Evolutionary conservation across 805 yeast genomes (phyloP).

Genomic region (Kluyveromyces dobzhanskii): DNA sequence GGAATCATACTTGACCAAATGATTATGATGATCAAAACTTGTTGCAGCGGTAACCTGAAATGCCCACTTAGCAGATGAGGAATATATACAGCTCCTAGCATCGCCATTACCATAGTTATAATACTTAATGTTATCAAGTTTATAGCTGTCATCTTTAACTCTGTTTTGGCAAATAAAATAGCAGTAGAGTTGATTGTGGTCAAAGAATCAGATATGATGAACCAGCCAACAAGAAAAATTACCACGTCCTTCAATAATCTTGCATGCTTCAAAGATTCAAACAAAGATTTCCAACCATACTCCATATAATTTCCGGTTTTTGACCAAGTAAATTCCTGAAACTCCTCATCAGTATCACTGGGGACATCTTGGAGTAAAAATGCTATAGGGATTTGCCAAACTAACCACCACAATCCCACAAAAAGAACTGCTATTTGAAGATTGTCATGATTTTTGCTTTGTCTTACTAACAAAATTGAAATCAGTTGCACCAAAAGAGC

Average conservation of each 20-base stretch:
- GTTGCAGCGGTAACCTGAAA: slow-evolving; percentile 37
- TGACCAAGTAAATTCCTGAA: slow-evolving; percentile 4
- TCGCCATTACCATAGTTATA: slow-evolving; percentile 58
- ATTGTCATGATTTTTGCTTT: slow-evolving; percentile 15
- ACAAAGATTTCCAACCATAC: slow-evolving; percentile 58
- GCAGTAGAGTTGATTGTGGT: slow-evolving; percentile 79
- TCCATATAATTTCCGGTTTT: slow-evolving; percentile 29
- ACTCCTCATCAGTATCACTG: slow-evolving; percentile 1
- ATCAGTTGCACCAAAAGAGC: slow-evolving; percentile 59
- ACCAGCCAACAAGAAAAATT: slow-evolving; percentile 67
- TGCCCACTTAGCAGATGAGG: slow-evolving; percentile 37
- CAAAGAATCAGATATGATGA: slow-evolving; percentile 62
- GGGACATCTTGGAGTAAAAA: slow-evolving; percentile 31
- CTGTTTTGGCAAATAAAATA: slow-evolving; percentile 63
- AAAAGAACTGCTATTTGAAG: slow-evolving; percentile 51
- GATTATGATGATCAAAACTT: slow-evolving; percentile 43
- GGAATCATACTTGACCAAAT: slow-evolving; percentile 62
- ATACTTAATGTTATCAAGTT: slow-evolving; percentile 58
- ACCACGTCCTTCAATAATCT: slow-evolving; percentile 53
- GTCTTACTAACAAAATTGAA: slow-evolving; percentile 43
- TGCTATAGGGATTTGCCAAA: slow-evolving; percentile 57
- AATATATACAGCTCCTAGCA: slow-evolving; percentile 51
- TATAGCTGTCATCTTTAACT: slow-evolving; percentile 59
- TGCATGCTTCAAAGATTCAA: slow-evolving; percentile 50
- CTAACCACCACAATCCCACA: slow-evolving; percentile 73